These are phyloP conservation scores for Clonostachys chloroleuca DNA, from an alignment of 2,329 filamentous ascomycete species.

Conservation along the genomic window DNA sequence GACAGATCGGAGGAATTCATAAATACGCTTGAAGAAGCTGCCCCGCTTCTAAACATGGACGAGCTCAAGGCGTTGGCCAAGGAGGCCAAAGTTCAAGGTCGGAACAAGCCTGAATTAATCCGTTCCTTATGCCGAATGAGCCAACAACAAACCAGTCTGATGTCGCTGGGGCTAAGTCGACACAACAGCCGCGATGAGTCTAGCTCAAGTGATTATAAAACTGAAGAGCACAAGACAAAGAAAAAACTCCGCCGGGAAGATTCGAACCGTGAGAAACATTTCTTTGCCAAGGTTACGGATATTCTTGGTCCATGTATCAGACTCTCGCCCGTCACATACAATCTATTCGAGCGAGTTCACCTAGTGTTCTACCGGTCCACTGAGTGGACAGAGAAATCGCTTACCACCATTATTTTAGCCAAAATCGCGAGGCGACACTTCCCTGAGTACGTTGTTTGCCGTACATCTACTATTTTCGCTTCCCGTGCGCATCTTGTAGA, in stretches of 20 bases:
- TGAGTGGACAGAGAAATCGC: slow-evolving; percentile 94
- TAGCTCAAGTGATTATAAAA: background rate
- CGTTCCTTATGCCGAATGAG: slow-evolving; percentile 70
- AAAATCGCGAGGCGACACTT: slow-evolving; percentile 87
- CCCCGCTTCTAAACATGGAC: slow-evolving; percentile 75
- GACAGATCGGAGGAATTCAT: slow-evolving; percentile 73
- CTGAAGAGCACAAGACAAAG: slow-evolving; percentile 13
- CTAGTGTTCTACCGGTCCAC: slow-evolving; percentile 94
- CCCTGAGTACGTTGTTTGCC: slow-evolving; percentile 83
- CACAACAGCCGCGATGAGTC: slow-evolving; percentile 53
- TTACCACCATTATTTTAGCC: slow-evolving; percentile 91
- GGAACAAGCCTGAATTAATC: slow-evolving; percentile 79
- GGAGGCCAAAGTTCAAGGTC: slow-evolving; percentile 81
- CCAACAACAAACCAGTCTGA: slow-evolving; percentile 70
- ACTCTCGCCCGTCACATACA: slow-evolving; percentile 66
- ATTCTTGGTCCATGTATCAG: slow-evolving; percentile 81
- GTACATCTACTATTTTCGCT: slow-evolving; percentile 83
- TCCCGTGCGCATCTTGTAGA: slow-evolving; percentile 74
- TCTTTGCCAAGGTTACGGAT: slow-evolving; percentile 70
- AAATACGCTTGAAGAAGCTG: slow-evolving; percentile 76
- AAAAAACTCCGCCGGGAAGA: slow-evolving; percentile 17
- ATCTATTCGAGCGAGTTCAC: slow-evolving; percentile 90
- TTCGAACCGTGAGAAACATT: slow-evolving; percentile 68
- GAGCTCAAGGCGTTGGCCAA: slow-evolving; percentile 83
- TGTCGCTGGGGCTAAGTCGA: slow-evolving; percentile 62